Evolutionary conservation across 2,329 filamentous ascomycete species (phyloP).

Genomic region (Balansia obtecta): DNA sequence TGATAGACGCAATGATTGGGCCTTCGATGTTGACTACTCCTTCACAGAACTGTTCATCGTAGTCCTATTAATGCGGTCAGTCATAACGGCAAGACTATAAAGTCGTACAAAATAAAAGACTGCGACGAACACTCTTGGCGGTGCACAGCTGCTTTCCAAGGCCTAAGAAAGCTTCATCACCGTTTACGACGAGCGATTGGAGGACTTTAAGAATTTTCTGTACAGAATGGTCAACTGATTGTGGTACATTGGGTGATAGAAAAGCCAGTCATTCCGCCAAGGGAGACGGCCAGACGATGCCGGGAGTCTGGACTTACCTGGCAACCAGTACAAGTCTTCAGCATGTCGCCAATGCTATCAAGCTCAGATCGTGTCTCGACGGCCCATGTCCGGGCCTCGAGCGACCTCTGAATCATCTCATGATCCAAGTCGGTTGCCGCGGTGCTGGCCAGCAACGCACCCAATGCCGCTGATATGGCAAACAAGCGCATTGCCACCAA

Average conservation of each 20-base stretch:
- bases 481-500: neutral
- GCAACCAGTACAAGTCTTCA: conserved; percentile 5
- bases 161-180: conserved; percentile 25
- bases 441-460: neutral
- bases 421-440: neutral
- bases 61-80: conserved; percentile 18
- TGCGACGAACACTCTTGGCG: conserved; percentile 12
- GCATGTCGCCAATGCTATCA: neutral
- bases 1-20: conserved; percentile 34
- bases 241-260: neutral
- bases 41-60: conserved; percentile 41
- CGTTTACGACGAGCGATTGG: conserved; percentile 27
- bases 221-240: neutral
- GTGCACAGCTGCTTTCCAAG: conserved; percentile 17
- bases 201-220: conserved; percentile 15
- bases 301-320: conserved; percentile 1
- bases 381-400: neutral
- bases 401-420: neutral
- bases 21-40: conserved; percentile 38
- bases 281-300: neutral
- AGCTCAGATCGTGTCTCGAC: neutral
- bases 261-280: neutral
- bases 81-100: neutral
- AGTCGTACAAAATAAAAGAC: neutral
- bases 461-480: neutral